Evolutionary conservation across 2,329 filamentous ascomycete genomes (phyloP).

Genomic region (Monilinia laxa): DNA sequence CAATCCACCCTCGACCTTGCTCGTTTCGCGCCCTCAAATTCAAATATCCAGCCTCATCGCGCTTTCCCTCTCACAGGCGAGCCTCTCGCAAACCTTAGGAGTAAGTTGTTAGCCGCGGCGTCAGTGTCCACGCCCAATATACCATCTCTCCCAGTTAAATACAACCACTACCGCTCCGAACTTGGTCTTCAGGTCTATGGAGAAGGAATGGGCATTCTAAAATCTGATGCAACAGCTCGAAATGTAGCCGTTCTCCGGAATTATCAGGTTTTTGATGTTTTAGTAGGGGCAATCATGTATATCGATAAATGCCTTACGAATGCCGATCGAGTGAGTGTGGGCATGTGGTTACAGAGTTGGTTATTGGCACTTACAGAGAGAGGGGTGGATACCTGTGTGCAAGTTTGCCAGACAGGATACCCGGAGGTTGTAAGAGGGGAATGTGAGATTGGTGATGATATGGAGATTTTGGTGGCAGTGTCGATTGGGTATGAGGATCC

Average conservation of each 20-base stretch:
- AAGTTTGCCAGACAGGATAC: slow-evolving; percentile 15
- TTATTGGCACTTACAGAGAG: slow-evolving; percentile 18
- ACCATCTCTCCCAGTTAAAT: neutral
- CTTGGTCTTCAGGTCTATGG: slow-evolving; percentile 16
- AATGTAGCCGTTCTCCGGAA: slow-evolving; percentile 16
- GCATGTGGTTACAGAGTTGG: slow-evolving; percentile 20
- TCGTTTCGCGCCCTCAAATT: slow-evolving; percentile 20
- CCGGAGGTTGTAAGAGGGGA: slow-evolving; percentile 7
- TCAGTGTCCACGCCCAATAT: slow-evolving; percentile 12
- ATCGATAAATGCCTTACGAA: slow-evolving; percentile 6
- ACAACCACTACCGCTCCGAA: slow-evolving; percentile 15
- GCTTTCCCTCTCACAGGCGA: slow-evolving; percentile 1
- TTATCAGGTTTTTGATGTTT: slow-evolving; percentile 11
- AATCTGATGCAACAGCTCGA: slow-evolving; percentile 1
- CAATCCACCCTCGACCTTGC: slow-evolving; percentile 19
- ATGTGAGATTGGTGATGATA: slow-evolving; percentile 8
- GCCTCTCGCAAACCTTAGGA: slow-evolving; percentile 5
- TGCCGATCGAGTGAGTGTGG: slow-evolving; percentile 15
- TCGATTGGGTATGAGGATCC: slow-evolving; percentile 20
- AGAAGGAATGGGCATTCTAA: slow-evolving; percentile 4
- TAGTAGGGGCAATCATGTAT: slow-evolving; percentile 11
- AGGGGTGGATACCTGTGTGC: slow-evolving; percentile 10
- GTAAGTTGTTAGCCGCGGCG: neutral
- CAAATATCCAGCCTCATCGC: slow-evolving; percentile 19
- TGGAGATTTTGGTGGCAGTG: slow-evolving; percentile 19